These are phyloP conservation scores for Scolecobasidium constrictum DNA, from an alignment of 2,329 filamentous ascomycete species.

Conservation along the genomic window DNA sequence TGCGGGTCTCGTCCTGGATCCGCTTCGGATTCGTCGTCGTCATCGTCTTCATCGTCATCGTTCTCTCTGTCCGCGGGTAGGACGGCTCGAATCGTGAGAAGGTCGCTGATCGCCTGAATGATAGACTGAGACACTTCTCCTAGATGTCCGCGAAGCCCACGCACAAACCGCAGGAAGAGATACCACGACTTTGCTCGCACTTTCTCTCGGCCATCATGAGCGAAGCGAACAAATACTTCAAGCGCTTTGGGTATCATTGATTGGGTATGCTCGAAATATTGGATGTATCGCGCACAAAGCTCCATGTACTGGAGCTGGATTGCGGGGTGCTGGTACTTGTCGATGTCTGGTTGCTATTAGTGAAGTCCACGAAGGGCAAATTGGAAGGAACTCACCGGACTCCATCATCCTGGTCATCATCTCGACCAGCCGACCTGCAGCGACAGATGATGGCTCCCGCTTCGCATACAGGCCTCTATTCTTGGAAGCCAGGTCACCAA, in stretches of 20 bases:
- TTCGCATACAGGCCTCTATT: constrained; percentile 81
- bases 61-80: constrained; percentile 66
- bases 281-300: constrained; percentile 86
- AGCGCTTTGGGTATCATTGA: constrained; percentile 75
- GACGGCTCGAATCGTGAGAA: constrained; percentile 85
- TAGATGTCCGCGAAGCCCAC: constrained; percentile 72
- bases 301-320: constrained; percentile 97
- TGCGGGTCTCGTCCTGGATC: constrained; percentile 54
- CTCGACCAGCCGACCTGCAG: constrained; percentile 69
- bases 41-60: constrained; percentile 86
- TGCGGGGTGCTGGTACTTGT: constrained; percentile 77
- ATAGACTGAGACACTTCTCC: constrained; percentile 85
- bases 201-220: constrained; percentile 78
- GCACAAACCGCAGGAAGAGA: constrained; percentile 85
- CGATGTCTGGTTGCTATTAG: constrained; percentile 49
- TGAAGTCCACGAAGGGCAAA: neutral
- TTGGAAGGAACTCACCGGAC: constrained; percentile 51
- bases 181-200: constrained; percentile 94
- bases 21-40: constrained; percentile 39
- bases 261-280: constrained; percentile 80
- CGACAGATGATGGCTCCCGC: constrained; percentile 66
- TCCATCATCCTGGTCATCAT: constrained; percentile 97
- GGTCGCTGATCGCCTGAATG: constrained; percentile 78
- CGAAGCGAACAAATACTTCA: constrained; percentile 81
- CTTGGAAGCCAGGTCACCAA: constrained; percentile 86